These are phyloP conservation scores for Stephania cephalantha DNA, from an alignment of 164 flowering plant species.

Conservation along the genomic window DNA sequence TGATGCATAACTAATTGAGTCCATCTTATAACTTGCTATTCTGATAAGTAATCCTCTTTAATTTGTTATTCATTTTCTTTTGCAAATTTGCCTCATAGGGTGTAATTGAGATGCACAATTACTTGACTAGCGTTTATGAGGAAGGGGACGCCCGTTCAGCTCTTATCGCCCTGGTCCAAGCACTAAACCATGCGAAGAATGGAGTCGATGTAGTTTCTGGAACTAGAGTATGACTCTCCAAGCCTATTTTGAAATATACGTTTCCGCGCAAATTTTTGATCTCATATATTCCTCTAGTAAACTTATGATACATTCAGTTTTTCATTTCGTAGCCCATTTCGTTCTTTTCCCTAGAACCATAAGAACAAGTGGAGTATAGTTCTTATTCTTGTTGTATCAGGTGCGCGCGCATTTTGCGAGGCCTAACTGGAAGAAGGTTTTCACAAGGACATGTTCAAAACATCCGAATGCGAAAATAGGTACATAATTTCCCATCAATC, in stretches of 20 bases:
- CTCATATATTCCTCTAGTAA: neutral
- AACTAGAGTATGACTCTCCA: slow-evolving; percentile 51
- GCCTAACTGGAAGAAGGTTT: slow-evolving; percentile 87
- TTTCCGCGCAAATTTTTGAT: neutral
- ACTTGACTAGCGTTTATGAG: slow-evolving; percentile 94
- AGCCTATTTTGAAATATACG: neutral
- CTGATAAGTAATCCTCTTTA: neutral
- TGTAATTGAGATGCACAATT: slow-evolving; percentile 97
- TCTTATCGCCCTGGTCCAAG: slow-evolving; percentile 97
- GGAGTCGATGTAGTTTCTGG: slow-evolving; percentile 97
- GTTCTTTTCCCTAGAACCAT: neutral
- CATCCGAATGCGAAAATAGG: slow-evolving; percentile 72
- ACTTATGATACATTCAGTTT: neutral
- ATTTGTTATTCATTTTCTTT: slow-evolving; percentile 7
- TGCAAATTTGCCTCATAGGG: slow-evolving; percentile 37
- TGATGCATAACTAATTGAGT: neutral
- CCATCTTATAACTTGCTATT: neutral
- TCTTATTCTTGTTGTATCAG: slow-evolving; percentile 24
- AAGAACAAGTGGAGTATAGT: neutral
- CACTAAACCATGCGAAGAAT: slow-evolving; percentile 94
- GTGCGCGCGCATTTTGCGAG: slow-evolving; percentile 88
- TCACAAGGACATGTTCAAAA: slow-evolving; percentile 53
- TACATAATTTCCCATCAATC: slow-evolving; percentile 7
- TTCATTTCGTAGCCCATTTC: neutral
- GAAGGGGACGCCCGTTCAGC: slow-evolving; percentile 99